Evolutionary conservation across 2,329 filamentous ascomycete genomes (phyloP), one percentile per base, ranked within the genome.

Genomic region (Penicillium sp.): DNA sequence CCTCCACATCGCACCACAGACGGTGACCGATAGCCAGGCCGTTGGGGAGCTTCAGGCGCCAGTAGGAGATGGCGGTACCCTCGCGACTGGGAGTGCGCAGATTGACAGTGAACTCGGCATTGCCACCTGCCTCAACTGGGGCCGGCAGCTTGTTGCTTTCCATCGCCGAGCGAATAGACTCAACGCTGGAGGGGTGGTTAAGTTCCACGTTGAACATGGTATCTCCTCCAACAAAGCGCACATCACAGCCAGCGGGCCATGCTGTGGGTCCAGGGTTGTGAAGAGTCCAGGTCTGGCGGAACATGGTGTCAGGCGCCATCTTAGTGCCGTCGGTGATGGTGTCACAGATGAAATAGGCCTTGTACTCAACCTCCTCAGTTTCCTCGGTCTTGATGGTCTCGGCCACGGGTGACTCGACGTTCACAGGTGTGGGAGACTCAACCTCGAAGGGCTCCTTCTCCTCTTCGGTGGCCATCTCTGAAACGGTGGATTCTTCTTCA

Each of bases 131-230:
- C 48, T 83, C 81, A 38, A 97, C 81, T 18, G 86, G 75, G 24
- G 81, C 79, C 57, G 85, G 83, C 71, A 90, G 86, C 52, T 89
- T 82, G 48, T 91, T 94, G 69, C 90, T 96, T 78, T 94, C 88
- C 51, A 87, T 90, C 49, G 92, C 91, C 32, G 85, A 85, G 36
- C 86, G 83, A 54, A 97, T 86, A 63, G 92, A 87, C 38, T 83
- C 81, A 53, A 91, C 85, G 62, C 88, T 89, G n/a, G 88, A 86
- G 22, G 92, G 89, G 66, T 89, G 89, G 57, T 82, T 83, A 48
- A 88, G 86, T 72, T 96, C 90, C 50, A 96, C 83, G 62, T 92
- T 89, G 65, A 95, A 90, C 94, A 99, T 97, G 76, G 93, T 92
- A 73, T 97, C 93, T 47, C 94, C 94, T 54, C 93, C 92, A 55